phyloP scores from a whole-genome alignment of 768 basidiomycete species.

The Lentinus brumalis region DNA sequence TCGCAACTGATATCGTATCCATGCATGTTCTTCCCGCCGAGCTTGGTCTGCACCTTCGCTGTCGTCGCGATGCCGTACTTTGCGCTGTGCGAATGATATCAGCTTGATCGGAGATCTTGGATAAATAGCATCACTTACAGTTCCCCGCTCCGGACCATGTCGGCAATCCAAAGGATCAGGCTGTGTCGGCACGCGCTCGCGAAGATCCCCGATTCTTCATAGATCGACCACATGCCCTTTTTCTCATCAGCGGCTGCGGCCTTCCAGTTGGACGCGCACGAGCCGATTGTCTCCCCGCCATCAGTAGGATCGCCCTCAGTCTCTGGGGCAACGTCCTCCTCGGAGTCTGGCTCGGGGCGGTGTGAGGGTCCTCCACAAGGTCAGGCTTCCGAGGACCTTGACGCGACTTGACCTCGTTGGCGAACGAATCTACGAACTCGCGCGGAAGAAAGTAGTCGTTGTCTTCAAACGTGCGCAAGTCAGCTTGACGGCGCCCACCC shows the following conservation, averaged over 20 bases:
- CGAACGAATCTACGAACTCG: slow-evolving; percentile 32
- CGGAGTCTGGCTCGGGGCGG: background rate
- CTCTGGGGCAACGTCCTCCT: slow-evolving; percentile 30
- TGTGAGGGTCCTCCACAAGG: background rate
- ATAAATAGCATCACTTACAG: slow-evolving; percentile 15
- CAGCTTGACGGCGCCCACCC: slow-evolving; percentile 19
- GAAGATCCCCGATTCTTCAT: slow-evolving; percentile 41
- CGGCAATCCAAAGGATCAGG: slow-evolving; percentile 19
- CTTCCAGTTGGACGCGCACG: slow-evolving; percentile 38
- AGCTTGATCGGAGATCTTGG: background rate
- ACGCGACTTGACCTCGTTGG: slow-evolving; percentile 30
- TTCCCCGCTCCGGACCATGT: slow-evolving; percentile 25
- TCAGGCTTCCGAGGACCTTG: slow-evolving; percentile 20
- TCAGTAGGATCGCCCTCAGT: slow-evolving; percentile 27
- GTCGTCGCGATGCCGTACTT: slow-evolving; percentile 25
- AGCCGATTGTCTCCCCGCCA: slow-evolving; percentile 17
- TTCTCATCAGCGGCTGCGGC: slow-evolving; percentile 29
- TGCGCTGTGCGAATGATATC: slow-evolving; percentile 12
- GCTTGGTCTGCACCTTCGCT: slow-evolving; percentile 3
- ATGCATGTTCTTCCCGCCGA: background rate
- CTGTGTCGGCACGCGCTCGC: slow-evolving; percentile 24
- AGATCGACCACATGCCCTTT: slow-evolving; percentile 38
- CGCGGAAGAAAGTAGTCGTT: slow-evolving; percentile 31
- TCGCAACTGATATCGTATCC: slow-evolving; percentile 27
- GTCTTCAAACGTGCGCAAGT: slow-evolving; percentile 22